Evolutionary conservation across 352 stramenopile species (phyloP), one percentile per base, ranked within the genome.

Genomic region (Phytophthora brassicae): DNA sequence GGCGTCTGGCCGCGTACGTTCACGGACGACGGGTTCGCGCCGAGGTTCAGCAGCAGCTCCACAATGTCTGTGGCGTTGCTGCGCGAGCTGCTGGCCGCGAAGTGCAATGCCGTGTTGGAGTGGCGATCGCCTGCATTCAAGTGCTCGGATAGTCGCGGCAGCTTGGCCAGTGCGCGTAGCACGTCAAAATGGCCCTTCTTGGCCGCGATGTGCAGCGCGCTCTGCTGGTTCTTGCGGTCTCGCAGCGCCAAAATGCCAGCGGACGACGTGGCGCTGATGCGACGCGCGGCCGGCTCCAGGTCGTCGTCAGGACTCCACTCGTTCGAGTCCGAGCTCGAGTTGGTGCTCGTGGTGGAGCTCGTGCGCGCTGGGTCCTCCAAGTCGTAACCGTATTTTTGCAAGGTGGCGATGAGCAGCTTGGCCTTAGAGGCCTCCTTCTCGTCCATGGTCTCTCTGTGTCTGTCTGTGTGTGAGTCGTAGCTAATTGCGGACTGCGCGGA

Each of bases 381-480:
- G 61, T 94, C 81, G 68, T 94, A 94, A 51, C 86, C 86, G 66
- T 90, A 87, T 54, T 92, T 92, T 59, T 94, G 83, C 33, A 94
- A 70, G 64, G 81, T 94, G 24, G 78, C 74, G 57, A 93, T 89
- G 44, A 94, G 75, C 49, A 92, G 50, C 54, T 85, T 85, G 54
- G 80, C 76, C 53, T 80, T 89, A 20, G 68, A 64, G 42, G 72
- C 61, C 36, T 90, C 81, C 43, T 90, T 83, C 28, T 74, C 65
- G 44, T 76, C 62, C 72, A 77, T 77, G 6, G 14, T 36, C 17
- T 48, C 26, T 23, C 6, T 20, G 19, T 49, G 51, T 54, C 26
- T 66, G 43, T 58, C 46, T 50, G 51, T 60, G n/a, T n/a, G 6
- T 20, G 33, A 26, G 28, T 35, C 26, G 38, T 44, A 31, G 26